These are phyloP conservation scores for Juglanconis sp. DNA, from an alignment of 2,329 filamentous ascomycete genomes.

Conservation along the genomic window DNA sequence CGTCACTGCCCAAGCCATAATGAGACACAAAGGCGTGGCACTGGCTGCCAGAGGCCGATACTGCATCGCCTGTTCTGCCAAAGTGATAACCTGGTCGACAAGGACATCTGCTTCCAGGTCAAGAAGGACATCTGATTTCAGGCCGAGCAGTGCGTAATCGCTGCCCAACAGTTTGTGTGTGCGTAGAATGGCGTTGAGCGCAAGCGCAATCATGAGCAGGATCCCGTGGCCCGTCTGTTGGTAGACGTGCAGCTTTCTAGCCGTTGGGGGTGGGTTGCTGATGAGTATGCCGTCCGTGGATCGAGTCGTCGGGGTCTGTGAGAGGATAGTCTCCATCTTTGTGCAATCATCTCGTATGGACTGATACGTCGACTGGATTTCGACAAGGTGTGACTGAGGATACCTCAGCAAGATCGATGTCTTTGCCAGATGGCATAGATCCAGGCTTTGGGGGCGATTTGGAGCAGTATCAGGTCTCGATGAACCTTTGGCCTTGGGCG, in stretches of 20 bases:
- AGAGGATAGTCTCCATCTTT: constrained; percentile 4
- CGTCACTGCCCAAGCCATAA: constrained; percentile 25
- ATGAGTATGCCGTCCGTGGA: not conserved
- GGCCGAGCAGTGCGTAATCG: constrained; percentile 19
- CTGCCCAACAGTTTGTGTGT: constrained; percentile 9
- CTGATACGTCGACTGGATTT: not conserved
- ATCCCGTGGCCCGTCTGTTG: constrained; percentile 19
- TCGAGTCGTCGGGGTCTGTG: not conserved
- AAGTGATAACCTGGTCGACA: constrained; percentile 23
- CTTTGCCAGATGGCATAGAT: not conserved
- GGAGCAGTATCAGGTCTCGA: not conserved
- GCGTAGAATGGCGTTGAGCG: constrained; percentile 20
- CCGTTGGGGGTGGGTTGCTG: not conserved
- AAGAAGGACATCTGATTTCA: constrained; percentile 14
- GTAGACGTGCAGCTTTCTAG: not conserved
- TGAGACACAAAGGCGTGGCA: constrained; percentile 25
- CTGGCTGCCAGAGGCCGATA: constrained; percentile 28
- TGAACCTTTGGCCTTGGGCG: not conserved
- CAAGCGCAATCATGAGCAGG: constrained; percentile 21
- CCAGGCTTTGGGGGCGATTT: not conserved
- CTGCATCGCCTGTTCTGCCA: constrained; percentile 20
- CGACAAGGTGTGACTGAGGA: constrained; percentile 4
- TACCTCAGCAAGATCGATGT: not conserved
- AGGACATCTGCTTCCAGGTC: constrained; percentile 19
- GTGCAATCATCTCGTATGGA: not conserved